Evolutionary conservation across 345 rosid species (phyloP).

Genomic region (Raphanus raphanistrum): DNA sequence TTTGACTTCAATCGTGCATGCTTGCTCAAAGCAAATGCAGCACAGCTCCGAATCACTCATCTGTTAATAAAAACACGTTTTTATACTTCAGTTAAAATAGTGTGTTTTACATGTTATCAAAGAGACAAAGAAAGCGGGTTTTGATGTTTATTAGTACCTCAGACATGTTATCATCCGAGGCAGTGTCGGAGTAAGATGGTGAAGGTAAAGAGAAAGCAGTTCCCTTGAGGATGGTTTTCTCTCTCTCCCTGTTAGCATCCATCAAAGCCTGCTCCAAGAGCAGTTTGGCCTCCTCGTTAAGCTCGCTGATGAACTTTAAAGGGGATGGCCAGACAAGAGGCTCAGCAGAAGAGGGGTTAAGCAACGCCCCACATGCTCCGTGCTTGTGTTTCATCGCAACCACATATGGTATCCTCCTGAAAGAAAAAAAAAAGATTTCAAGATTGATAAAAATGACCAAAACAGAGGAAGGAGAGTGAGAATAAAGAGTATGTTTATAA

Average conservation of each 20-base stretch:
- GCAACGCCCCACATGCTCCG: slow-evolving; percentile 82
- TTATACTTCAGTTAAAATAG: background rate
- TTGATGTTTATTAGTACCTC: slow-evolving; percentile 54
- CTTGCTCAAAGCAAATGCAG: slow-evolving; percentile 97
- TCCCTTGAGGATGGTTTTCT: slow-evolving; percentile 77
- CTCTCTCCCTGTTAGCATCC: slow-evolving; percentile 88
- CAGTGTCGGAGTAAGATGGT: slow-evolving; percentile 64
- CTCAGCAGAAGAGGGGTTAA: slow-evolving; percentile 90
- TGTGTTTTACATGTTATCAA: background rate
- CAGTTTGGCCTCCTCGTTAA: slow-evolving; percentile 77
- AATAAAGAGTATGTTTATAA: background rate
- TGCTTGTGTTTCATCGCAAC: slow-evolving; percentile 84
- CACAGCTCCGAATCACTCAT: slow-evolving; percentile 78
- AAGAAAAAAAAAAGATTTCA: slow-evolving; percentile 25
- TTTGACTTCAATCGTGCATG: slow-evolving; percentile 90
- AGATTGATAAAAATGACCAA: background rate
- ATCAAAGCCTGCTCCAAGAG: slow-evolving; percentile 79
- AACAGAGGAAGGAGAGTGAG: background rate
- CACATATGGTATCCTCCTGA: slow-evolving; percentile 82
- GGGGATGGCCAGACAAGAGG: slow-evolving; percentile 99
- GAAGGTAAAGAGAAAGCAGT: slow-evolving; percentile 58
- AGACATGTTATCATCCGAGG: slow-evolving; percentile 68
- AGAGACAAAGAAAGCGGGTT: background rate
- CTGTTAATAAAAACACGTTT: slow-evolving; percentile 47
- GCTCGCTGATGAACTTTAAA: slow-evolving; percentile 91